Conservation (phyloP, 2,329 filamentous ascomycete genomes). For the Pseudocercospora musae region DNA sequence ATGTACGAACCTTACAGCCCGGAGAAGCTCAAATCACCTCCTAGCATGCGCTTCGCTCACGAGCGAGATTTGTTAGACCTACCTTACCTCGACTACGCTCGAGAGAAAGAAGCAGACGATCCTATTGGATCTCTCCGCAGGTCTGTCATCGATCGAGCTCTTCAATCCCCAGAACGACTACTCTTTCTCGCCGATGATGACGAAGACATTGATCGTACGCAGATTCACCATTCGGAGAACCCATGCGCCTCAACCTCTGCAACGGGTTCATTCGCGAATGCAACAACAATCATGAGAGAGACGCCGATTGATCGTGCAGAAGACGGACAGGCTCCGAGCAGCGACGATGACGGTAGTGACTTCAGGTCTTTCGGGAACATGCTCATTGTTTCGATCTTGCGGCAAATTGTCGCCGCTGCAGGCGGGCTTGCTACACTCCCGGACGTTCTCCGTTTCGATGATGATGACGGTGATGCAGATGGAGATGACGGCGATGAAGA, state of each 20-base stretch:
- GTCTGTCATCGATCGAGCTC: too few relatives aligned
- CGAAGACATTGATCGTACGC: neutral
- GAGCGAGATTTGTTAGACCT: neutral
- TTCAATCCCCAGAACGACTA: neutral
- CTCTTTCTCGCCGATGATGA: neutral
- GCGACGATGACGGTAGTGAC: neutral
- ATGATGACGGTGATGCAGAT: neutral
- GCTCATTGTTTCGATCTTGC: neutral
- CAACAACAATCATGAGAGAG: neutral
- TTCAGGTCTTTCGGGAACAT: neutral
- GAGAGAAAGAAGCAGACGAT: neutral
- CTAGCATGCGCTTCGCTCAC: neutral
- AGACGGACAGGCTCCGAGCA: neutral
- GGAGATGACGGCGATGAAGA: neutral
- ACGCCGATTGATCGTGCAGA: neutral
- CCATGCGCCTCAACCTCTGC: neutral
- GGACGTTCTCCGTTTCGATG: neutral
- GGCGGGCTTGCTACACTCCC: neutral
- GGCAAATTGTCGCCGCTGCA: neutral
- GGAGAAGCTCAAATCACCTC: neutral
- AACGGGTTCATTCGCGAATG: neutral
- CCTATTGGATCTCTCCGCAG: too few relatives aligned
- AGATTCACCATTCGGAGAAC: neutral
- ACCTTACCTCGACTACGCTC: neutral
- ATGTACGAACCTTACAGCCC: neutral